phyloP scores from a whole-genome alignment of 2,329 filamentous ascomycete species.

The Microsporum audouinii region DNA sequence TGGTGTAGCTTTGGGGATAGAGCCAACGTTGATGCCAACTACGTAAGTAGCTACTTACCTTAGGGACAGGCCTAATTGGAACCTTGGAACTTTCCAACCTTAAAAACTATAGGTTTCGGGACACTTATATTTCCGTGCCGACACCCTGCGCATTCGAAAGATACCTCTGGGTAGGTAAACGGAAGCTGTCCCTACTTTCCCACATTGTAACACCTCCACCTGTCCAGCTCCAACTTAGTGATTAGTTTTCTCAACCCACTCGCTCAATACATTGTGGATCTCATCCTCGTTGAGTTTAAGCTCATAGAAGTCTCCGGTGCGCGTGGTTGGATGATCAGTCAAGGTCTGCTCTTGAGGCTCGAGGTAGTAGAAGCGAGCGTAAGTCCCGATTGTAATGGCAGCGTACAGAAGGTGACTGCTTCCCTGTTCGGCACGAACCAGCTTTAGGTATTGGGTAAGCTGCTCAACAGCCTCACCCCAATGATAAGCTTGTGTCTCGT shows the following conservation, averaged over 20 bases:
- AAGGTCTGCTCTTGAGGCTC: not conserved
- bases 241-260: not conserved
- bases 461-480: not conserved
- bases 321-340: not conserved
- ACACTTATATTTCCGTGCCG: no score
- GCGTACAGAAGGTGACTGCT: not conserved
- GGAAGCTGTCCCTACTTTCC: no score
- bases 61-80: no score
- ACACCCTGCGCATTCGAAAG: no score
- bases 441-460: conserved; percentile 4
- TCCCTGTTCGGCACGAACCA: conserved; percentile 1
- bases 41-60: no score
- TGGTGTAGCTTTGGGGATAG: no score
- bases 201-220: no score
- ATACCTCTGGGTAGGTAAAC: no score
- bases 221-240: not conserved
- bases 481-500: not conserved
- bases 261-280: not conserved
- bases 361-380: conserved; percentile 8
- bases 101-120: no score
- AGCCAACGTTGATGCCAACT: no score
- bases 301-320: not conserved
- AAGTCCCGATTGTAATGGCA: conserved; percentile 5
- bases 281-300: not conserved
- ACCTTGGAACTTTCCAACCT: no score